Conservation (phyloP, 345 rosid species). For the Brassica incana region DNA sequence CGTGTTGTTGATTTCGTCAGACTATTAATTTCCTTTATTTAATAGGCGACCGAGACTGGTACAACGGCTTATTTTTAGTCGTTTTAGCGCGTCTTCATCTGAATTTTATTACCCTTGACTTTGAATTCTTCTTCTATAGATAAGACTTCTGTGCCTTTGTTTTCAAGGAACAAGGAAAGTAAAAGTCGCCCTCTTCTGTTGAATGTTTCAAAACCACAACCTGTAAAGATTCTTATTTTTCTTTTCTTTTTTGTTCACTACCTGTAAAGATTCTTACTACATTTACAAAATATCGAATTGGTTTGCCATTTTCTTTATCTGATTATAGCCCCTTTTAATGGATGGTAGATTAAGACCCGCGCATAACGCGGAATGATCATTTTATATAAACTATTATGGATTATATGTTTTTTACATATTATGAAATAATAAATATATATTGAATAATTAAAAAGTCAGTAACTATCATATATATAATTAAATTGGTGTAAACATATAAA, state of each 20-base stretch:
- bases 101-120: constrained; percentile 22
- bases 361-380: too few relatives aligned
- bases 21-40: neutral
- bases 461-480: too few relatives aligned
- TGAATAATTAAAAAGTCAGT: too few relatives aligned
- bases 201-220: constrained; percentile 22
- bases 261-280: neutral
- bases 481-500: too few relatives aligned
- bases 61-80: neutral
- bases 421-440: too few relatives aligned
- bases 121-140: constrained; percentile 26
- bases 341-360: too few relatives aligned
- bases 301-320: neutral
- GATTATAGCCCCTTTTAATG: too few relatives aligned
- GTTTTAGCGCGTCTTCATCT: neutral
- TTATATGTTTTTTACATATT: too few relatives aligned
- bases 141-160: neutral
- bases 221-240: neutral
- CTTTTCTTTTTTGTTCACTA: neutral
- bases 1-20: constrained; percentile 12
- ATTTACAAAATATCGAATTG: neutral
- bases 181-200: neutral
- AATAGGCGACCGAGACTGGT: neutral
- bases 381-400: too few relatives aligned
- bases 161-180: neutral